These are phyloP conservation scores for Fusarium vanettenii DNA, from an alignment of 2,329 filamentous ascomycete genomes.

Conservation along the genomic window DNA sequence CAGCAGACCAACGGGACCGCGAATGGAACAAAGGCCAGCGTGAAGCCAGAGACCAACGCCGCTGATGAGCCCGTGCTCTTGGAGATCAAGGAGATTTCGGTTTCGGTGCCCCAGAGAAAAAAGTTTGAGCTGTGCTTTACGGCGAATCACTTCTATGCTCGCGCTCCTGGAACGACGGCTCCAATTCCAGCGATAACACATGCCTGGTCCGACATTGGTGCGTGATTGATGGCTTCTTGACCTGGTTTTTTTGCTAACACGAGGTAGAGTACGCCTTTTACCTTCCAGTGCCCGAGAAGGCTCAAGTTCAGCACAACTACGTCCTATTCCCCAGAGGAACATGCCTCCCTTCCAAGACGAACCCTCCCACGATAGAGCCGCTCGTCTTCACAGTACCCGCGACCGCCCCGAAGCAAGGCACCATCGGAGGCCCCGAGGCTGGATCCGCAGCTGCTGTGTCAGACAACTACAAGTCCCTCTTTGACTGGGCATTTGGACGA, in stretches of 20 bases:
- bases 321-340: slow-evolving; percentile 69
- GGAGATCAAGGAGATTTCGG: slow-evolving; percentile 73
- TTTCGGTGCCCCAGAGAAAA: slow-evolving; percentile 75
- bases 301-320: slow-evolving; percentile 75
- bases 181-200: slow-evolving; percentile 67
- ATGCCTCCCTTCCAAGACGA: slow-evolving; percentile 62
- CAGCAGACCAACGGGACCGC: slow-evolving; percentile 43
- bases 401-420: slow-evolving; percentile 69
- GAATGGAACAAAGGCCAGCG: slow-evolving; percentile 36
- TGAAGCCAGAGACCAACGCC: slow-evolving; percentile 48
- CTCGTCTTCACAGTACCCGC: slow-evolving; percentile 73
- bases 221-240: slow-evolving; percentile 23
- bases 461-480: slow-evolving; percentile 68
- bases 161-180: slow-evolving; percentile 61
- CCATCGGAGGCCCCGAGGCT: slow-evolving; percentile 63
- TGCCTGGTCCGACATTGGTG: slow-evolving; percentile 72
- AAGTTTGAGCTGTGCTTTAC: slow-evolving; percentile 76
- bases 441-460: slow-evolving; percentile 64
- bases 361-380: slow-evolving; percentile 61
- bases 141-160: slow-evolving; percentile 67
- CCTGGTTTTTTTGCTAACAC: slow-evolving; percentile 14
- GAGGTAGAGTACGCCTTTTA: slow-evolving; percentile 69
- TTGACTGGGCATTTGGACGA: slow-evolving; percentile 70
- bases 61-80: slow-evolving; percentile 65
- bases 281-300: slow-evolving; percentile 73